Evolutionary conservation across 176 grass and related monocot genomes (phyloP).

Genomic region (Bromus sterilis): DNA sequence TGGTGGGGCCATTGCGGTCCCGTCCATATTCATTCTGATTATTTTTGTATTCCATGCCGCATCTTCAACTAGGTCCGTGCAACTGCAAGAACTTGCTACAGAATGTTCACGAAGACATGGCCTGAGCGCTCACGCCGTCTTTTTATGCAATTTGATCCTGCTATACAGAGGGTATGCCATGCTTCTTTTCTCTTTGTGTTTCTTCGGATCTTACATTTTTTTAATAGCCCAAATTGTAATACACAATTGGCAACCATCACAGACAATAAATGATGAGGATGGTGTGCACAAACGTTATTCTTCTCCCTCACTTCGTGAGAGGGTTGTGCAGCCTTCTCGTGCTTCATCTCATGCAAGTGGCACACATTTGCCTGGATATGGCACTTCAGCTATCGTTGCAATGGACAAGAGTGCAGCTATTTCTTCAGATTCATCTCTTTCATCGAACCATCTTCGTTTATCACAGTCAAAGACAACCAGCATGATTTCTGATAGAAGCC

Average conservation of each 20-base stretch:
- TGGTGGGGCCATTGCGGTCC: not conserved
- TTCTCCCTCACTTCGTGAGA: conserved; percentile 90
- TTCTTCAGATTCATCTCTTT: conserved; percentile 61
- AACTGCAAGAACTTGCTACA: conserved; percentile 84
- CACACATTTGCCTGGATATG: conserved; percentile 66
- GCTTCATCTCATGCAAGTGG: conserved; percentile 42
- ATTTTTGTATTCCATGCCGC: not conserved
- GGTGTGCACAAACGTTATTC: conserved; percentile 91
- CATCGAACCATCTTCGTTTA: conserved; percentile 56
- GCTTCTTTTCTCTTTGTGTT: not conserved
- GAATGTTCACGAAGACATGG: conserved; percentile 94
- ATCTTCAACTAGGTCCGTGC: conserved; percentile 68
- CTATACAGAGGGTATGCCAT: conserved; percentile 75
- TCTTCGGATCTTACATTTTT: not conserved
- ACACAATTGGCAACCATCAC: conserved; percentile 17
- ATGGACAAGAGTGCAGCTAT: conserved; percentile 85
- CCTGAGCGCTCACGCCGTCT: conserved; percentile 76
- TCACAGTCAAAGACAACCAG: conserved; percentile 62
- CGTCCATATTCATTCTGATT: not conserved
- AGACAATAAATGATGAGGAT: conserved; percentile 98
- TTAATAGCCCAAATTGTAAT: not conserved
- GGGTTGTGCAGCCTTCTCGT: conserved; percentile 54
- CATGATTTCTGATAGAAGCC: conserved; percentile 74
- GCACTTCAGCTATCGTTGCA: conserved; percentile 93
- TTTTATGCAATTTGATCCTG: conserved; percentile 85